phyloP scores from a whole-genome alignment of 2,329 filamentous ascomycete genomes.

The Rhinocladiella similis region DNA sequence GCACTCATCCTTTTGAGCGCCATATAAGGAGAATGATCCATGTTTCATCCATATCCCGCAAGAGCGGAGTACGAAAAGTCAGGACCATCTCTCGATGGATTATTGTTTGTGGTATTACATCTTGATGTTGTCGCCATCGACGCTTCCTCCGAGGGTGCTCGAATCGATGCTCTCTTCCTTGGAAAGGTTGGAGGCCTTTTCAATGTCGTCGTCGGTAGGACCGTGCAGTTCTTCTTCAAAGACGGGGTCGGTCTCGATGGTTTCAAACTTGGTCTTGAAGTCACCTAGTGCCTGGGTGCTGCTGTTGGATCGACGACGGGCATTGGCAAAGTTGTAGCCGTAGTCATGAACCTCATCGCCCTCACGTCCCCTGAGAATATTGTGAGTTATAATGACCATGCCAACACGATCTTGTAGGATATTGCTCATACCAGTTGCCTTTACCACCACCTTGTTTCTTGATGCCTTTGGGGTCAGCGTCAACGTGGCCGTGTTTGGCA shows the following conservation, averaged over 20 bases:
- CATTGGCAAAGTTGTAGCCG: constrained; percentile 78
- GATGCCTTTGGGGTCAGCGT: constrained; percentile 83
- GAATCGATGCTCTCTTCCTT: constrained; percentile 55
- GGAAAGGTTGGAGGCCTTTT: constrained; percentile 45
- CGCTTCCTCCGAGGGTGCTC: constrained; percentile 58
- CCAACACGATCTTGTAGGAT: constrained; percentile 2
- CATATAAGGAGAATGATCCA: too few species aligned
- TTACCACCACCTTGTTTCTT: constrained; percentile 96
- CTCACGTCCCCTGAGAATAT: constrained; percentile 67
- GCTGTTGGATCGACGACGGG: constrained; percentile 90
- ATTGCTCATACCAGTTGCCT: constrained; percentile 78
- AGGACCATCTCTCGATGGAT: too few species aligned
- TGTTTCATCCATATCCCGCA: too few species aligned
- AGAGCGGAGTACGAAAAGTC: too few species aligned
- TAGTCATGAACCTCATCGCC: constrained; percentile 85
- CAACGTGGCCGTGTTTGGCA: constrained; percentile 78
- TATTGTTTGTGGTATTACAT: constrained; percentile 34
- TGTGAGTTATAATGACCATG: background rate
- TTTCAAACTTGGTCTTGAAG: constrained; percentile 97
- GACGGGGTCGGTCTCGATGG: constrained; percentile 82
- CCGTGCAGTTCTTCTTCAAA: constrained; percentile 87
- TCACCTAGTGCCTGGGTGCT: constrained; percentile 71
- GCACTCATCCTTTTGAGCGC: too few species aligned
- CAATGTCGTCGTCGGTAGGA: constrained; percentile 55
- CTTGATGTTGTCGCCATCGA: constrained; percentile 53